phyloP scores from a whole-genome alignment of 768 basidiomycete species.

The Boletus reticulatus region DNA sequence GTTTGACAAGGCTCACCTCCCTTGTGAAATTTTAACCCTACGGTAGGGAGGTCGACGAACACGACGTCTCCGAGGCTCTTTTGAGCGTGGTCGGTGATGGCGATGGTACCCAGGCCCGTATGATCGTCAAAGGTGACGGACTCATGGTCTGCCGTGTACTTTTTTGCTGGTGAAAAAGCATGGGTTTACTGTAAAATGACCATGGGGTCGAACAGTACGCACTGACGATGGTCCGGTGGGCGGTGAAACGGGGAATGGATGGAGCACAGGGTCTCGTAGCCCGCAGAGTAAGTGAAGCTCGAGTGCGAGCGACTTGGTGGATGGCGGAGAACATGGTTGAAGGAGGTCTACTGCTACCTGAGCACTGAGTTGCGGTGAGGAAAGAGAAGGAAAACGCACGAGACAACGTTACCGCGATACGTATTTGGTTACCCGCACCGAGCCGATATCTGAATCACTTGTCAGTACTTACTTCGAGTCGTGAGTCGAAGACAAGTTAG shows the following conservation, averaged over 20 bases:
- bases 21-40: constrained; percentile 59
- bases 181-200: not conserved
- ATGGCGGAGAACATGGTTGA: constrained; percentile 18
- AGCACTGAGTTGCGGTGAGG: too few species aligned
- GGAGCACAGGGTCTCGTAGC: not conserved
- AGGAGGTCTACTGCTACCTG: not conserved
- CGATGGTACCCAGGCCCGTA: constrained; percentile 75
- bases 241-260: constrained; percentile 1
- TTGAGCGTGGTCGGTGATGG: constrained; percentile 92
- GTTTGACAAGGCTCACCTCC: constrained; percentile 58
- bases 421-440: too few species aligned
- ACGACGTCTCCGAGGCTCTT: constrained; percentile 93
- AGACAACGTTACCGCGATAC: too few species aligned
- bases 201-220: constrained; percentile 2
- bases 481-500: too few species aligned
- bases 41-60: constrained; percentile 84
- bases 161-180: constrained; percentile 18
- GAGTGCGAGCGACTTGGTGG: constrained; percentile 15
- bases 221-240: constrained; percentile 27
- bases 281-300: constrained; percentile 3
- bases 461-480: too few species aligned
- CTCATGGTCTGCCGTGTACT: constrained; percentile 89
- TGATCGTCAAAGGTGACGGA: constrained; percentile 73
- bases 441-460: too few species aligned
- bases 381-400: constrained; percentile 49